Evolutionary conservation across 2,329 filamentous ascomycete genomes (phyloP).

Genomic region (Annulohypoxylon truncatum): DNA sequence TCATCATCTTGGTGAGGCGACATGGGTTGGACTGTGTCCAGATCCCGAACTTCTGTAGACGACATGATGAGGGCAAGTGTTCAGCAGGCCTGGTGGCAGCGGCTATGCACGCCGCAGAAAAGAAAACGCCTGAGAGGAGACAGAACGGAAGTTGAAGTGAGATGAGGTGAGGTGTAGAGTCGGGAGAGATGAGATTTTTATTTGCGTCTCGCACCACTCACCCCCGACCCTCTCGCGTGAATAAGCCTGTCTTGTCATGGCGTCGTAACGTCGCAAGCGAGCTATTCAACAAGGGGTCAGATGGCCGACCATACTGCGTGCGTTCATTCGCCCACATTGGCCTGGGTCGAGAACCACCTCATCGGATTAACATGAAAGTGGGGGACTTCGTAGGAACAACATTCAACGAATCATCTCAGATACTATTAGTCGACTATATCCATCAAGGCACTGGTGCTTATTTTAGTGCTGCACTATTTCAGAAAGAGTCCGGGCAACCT

Average conservation of each 20-base stretch:
- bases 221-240: conserved; percentile 17
- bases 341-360: conserved; percentile 27
- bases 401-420: conserved; percentile 22
- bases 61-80: conserved; percentile 42
- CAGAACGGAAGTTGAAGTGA: not conserved
- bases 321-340: conserved; percentile 23
- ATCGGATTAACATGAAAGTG: conserved; percentile 22
- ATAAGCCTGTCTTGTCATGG: conserved; percentile 21
- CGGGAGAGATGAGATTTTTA: conserved; percentile 26
- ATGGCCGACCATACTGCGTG: conserved; percentile 11
- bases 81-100: not conserved
- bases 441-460: conserved; percentile 10
- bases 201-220: conserved; percentile 23
- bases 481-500: conserved; percentile 16
- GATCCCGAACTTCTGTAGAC: conserved; percentile 44
- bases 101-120: not conserved
- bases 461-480: conserved; percentile 20
- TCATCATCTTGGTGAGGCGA: conserved; percentile 39
- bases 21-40: conserved; percentile 43
- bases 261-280: conserved; percentile 29
- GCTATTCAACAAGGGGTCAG: conserved; percentile 26
- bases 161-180: not conserved
- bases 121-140: not conserved
- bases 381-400: conserved; percentile 17
- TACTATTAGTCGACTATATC: conserved; percentile 14